Base-by-base conservation (phyloP, 257 asterid species). In the Solanum medicagineum region DNA sequence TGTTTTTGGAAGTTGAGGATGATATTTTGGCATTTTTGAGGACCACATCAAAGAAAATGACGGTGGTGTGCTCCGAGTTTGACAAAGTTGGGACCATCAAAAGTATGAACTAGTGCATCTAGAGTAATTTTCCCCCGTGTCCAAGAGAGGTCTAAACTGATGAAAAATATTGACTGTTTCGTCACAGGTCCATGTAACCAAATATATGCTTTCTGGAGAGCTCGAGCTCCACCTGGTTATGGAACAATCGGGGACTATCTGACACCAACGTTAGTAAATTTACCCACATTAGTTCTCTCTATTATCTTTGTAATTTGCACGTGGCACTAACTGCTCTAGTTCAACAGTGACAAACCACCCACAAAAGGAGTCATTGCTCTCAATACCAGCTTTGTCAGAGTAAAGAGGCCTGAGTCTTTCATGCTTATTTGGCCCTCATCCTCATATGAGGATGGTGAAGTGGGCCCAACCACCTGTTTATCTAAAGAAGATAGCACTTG, bases 161-260 rank as follows among this genome's bases (percentile, higher is more conserved):
- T 77, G 63, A 26, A 53, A 32, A 51, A 14, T 53, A 16, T 77
- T 77, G 60, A 77, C 53, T 77, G 83, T 77, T 51, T 53, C 65
- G 26, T 51, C 83, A 51, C 65, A 77, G 83, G 83, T 77, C 63
- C 65, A 3, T 77, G 63, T 81, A 93, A 86, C 83, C 96, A 92
- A 87, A 89, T 91, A 84, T 92, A 92, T 89, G 90, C 94, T 80
- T 96, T 96, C 84, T 96, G 99, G 99, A 93, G 98, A 92, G 96
- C 99, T 85, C 98, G 95, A 49, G 99, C 96, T 65, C 99, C 99
- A 32, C 92, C 97, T 75, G 99, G 99, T 88, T 96, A 93, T 92
- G 98, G 94, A 57, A 88, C 92, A 71, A 95, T 96, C 14, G 98
- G 98, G 57, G 99, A 96, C 92, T 95, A 94, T 93, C 88, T 96